A percentile compares a stretch with the other conserved stretches of the same genome.
Evolutionary conservation across 2,329 filamentous ascomycete genomes (phyloP).

Genomic region (Penicillium sp.): DNA sequence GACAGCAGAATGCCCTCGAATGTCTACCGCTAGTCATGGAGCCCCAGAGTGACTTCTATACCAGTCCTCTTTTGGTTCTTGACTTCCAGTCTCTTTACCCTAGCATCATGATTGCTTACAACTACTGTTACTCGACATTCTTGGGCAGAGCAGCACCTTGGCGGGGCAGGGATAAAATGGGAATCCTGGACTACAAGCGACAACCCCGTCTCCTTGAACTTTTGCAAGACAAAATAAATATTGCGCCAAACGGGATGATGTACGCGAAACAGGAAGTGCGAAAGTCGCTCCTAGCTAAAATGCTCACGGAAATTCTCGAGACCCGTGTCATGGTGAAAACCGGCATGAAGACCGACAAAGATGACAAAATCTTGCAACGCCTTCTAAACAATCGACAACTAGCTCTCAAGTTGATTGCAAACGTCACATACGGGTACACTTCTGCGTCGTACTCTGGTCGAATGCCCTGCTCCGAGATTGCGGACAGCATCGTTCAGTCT

Average conservation of each 20-base stretch:
- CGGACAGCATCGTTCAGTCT: slow-evolving; percentile 96
- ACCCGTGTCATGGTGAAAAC: slow-evolving; percentile 97
- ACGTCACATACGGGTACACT: slow-evolving; percentile 97
- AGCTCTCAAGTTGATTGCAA: slow-evolving; percentile 94
- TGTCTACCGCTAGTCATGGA: slow-evolving; percentile 97
- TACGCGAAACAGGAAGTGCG: slow-evolving; percentile 84
- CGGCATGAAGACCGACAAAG: slow-evolving; percentile 92
- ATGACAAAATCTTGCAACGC: slow-evolving; percentile 82
- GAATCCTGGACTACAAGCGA: slow-evolving; percentile 84
- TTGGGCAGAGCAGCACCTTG: slow-evolving; percentile 82
- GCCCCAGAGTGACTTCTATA: slow-evolving; percentile 92
- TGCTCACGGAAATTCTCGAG: slow-evolving; percentile 94
- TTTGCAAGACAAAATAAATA: slow-evolving; percentile 83
- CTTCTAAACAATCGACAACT: slow-evolving; percentile 92
- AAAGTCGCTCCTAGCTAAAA: slow-evolving; percentile 90
- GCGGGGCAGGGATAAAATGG: slow-evolving; percentile 94
- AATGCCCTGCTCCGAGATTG: slow-evolving; percentile 98
- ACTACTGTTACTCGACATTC: slow-evolving; percentile 98
- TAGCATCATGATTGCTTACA: slow-evolving; percentile 98
- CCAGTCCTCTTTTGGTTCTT: slow-evolving; percentile 82
- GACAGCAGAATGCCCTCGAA: slow-evolving; percentile 89
- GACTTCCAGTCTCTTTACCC: slow-evolving; percentile 97
- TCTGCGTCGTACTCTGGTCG: slow-evolving; percentile 95
- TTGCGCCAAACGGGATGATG: slow-evolving; percentile 96
- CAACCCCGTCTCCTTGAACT: slow-evolving; percentile 75